These are phyloP conservation scores for Podospora pseudocomata DNA, from an alignment of 495 filamentous ascomycete species.

Conservation along the genomic window DNA sequence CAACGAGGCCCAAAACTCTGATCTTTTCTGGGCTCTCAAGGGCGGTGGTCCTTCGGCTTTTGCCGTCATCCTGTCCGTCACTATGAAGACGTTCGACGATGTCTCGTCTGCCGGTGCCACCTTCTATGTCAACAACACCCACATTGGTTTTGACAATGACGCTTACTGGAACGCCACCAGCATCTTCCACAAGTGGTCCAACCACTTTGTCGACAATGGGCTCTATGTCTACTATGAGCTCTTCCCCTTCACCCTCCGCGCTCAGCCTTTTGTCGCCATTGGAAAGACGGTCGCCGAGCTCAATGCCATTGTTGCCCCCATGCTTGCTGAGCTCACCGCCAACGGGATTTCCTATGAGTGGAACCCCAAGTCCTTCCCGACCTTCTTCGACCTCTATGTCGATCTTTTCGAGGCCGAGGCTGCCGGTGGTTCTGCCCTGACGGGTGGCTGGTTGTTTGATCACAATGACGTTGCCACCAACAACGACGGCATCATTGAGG, in stretches of 20 bases:
- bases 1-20: constrained; percentile 26
- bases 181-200: constrained; percentile 45
- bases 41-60: constrained; percentile 53
- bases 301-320: constrained; percentile 31
- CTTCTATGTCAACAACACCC: constrained; percentile 31
- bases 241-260: constrained; percentile 21
- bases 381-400: constrained; percentile 40
- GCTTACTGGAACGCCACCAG: constrained; percentile 44
- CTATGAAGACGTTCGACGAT: constrained; percentile 44
- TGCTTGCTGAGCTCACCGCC: constrained; percentile 36
- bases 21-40: constrained; percentile 58
- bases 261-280: constrained; percentile 27
- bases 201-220: constrained; percentile 42
- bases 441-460: constrained; percentile 42
- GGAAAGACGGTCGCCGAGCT: constrained; percentile 32
- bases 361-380: constrained; percentile 30
- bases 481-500: constrained; percentile 34
- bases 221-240: constrained; percentile 43
- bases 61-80: constrained; percentile 52
- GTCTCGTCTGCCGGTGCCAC: constrained; percentile 28
- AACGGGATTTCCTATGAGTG: constrained; percentile 25
- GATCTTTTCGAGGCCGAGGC: constrained; percentile 37
- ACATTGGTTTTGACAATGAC: constrained; percentile 27
- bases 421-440: constrained; percentile 25
- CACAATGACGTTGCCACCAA: constrained; percentile 35